phyloP scores from a whole-genome alignment of 2,329 filamentous ascomycete species.

The Neonectria faginata region DNA sequence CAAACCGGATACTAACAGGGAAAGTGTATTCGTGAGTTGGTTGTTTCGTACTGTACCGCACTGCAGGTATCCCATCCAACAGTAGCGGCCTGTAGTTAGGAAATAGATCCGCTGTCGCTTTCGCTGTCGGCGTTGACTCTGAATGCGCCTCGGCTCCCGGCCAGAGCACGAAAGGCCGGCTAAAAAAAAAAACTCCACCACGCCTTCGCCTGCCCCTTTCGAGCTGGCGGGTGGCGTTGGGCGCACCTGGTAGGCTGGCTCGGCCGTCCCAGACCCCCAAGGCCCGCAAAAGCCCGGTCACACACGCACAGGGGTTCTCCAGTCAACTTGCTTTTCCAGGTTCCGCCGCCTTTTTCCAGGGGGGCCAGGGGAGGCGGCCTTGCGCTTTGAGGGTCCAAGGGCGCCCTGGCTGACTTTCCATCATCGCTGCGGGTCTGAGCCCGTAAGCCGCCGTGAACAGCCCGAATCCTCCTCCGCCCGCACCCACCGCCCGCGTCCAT shows the following conservation, averaged over 20 bases:
- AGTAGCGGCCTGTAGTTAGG: background rate
- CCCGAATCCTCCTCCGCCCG: conserved; percentile 40
- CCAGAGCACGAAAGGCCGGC: background rate
- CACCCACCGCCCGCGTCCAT: conserved; percentile 23
- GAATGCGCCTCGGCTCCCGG: background rate
- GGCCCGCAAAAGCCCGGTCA: conserved; percentile 13
- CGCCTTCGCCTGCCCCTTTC: conserved; percentile 28
- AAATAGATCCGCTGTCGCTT: background rate
- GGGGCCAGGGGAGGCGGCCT: background rate
- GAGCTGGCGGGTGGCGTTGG: conserved; percentile 12
- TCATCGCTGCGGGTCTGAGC: conserved; percentile 36
- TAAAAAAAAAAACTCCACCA: conserved; percentile 16
- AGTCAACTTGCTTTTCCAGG: conserved; percentile 29
- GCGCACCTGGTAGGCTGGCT: conserved; percentile 26
- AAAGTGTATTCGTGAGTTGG: too few relatives aligned
- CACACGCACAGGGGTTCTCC: conserved; percentile 40
- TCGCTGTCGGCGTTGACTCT: background rate
- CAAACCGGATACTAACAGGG: background rate
- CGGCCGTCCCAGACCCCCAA: conserved; percentile 3
- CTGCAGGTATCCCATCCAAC: background rate
- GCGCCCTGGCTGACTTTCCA: conserved; percentile 33
- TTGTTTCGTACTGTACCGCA: too few relatives aligned
- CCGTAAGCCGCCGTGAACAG: conserved; percentile 35
- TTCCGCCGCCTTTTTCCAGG: background rate
- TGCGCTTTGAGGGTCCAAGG: conserved; percentile 16